These are phyloP conservation scores for Clonostachys sp. DNA, from an alignment of 2,329 filamentous ascomycete species.

Conservation along the genomic window DNA sequence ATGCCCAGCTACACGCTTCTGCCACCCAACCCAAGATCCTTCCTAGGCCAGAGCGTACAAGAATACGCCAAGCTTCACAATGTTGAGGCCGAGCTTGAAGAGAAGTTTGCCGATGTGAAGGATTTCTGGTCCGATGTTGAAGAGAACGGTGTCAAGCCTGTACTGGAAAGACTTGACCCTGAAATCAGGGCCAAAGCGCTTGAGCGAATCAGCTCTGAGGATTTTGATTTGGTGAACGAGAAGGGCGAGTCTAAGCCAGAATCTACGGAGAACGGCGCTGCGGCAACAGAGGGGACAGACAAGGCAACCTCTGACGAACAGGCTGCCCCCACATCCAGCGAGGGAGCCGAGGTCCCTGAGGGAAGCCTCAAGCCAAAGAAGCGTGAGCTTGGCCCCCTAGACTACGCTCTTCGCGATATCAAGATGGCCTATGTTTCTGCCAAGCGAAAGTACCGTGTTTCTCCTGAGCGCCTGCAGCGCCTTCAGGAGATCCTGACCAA, in stretches of 20 bases:
- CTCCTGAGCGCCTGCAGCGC: constrained; percentile 62
- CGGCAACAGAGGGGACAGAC: constrained; percentile 10
- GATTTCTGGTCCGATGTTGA: constrained; percentile 82
- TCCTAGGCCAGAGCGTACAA: constrained; percentile 76
- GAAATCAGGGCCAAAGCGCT: constrained; percentile 59
- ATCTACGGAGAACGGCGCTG: constrained; percentile 8
- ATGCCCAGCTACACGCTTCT: constrained; percentile 91
- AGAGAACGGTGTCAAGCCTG: constrained; percentile 72
- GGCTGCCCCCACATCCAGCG: neutral
- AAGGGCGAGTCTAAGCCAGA: constrained; percentile 9
- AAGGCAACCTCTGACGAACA: constrained; percentile 10
- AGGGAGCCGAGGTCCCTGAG: constrained; percentile 1
- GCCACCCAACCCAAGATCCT: constrained; percentile 86
- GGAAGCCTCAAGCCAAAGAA: constrained; percentile 7
- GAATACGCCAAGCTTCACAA: constrained; percentile 71
- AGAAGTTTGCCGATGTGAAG: constrained; percentile 71
- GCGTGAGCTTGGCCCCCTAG: constrained; percentile 44
- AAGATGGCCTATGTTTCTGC: constrained; percentile 78
- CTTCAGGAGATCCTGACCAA: constrained; percentile 70
- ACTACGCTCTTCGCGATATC: constrained; percentile 65
- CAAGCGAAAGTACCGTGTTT: constrained; percentile 81
- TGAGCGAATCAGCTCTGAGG: constrained; percentile 48
- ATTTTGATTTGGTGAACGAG: constrained; percentile 10
- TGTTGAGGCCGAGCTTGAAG: constrained; percentile 62
- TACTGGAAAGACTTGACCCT: constrained; percentile 58